phyloP scores from a whole-genome alignment of 2,329 filamentous ascomycete species.

The Diaporthe aspalathi region DNA sequence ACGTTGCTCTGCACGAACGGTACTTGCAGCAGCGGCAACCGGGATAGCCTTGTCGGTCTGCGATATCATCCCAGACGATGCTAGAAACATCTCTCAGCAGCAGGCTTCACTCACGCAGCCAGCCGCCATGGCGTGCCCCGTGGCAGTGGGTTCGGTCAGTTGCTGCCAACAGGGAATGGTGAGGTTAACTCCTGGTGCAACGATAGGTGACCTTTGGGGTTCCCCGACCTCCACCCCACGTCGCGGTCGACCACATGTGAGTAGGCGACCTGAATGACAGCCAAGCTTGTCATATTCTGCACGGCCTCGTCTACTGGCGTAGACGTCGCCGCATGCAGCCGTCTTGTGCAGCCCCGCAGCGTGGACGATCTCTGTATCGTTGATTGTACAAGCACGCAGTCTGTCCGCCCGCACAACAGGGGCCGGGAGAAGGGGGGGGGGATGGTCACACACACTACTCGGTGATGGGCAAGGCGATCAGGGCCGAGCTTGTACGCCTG shows the following conservation, averaged over 20 bases:
- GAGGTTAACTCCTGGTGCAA: constrained; percentile 9
- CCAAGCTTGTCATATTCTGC: not conserved
- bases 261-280: not conserved
- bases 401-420: not conserved
- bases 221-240: constrained; percentile 19
- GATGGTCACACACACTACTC: not conserved
- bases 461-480: constrained; percentile 4
- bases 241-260: not conserved
- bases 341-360: not conserved
- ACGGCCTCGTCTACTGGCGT: not conserved
- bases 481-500: constrained; percentile 8
- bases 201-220: not conserved
- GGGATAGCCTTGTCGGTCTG: constrained; percentile 18
- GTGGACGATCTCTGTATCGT: constrained; percentile 6
- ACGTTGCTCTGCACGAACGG: constrained; percentile 13
- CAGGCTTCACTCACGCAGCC: not conserved
- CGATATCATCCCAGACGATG: not conserved
- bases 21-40: constrained; percentile 1
- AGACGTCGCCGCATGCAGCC: constrained; percentile 2
- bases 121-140: not conserved
- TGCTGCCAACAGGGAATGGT: not conserved
- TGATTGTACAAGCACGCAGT: not conserved
- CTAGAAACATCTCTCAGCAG: not conserved
- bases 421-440: too few species aligned
- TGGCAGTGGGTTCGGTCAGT: constrained; percentile 7